Evolutionary conservation across 2,329 filamentous ascomycete species (phyloP).

Genomic region (Ceratocystis colombiana): DNA sequence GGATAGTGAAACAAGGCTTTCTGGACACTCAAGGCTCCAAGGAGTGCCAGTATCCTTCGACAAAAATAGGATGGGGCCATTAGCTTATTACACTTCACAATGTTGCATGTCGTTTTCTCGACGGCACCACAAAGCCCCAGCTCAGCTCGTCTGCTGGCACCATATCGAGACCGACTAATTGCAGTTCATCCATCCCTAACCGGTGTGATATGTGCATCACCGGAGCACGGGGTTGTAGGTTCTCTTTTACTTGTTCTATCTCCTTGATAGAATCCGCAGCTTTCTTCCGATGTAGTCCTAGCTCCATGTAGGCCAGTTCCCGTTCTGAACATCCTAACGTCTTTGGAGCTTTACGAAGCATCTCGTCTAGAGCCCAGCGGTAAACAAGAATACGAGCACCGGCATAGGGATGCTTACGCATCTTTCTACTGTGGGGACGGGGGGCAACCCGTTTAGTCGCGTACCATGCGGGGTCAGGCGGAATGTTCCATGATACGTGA

Average conservation of each 20-base stretch:
- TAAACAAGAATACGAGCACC: slow-evolving; percentile 14
- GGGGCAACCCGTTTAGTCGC: neutral
- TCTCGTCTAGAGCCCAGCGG: slow-evolving; percentile 14
- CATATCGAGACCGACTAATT: neutral
- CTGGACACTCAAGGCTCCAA: neutral
- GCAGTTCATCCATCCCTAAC: neutral
- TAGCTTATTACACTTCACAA: neutral
- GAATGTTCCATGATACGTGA: slow-evolving; percentile 14
- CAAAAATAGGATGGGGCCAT: neutral
- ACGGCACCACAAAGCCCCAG: neutral
- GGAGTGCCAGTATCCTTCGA: neutral
- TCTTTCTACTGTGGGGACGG: neutral
- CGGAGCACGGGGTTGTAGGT: neutral
- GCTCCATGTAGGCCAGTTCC: slow-evolving; percentile 12
- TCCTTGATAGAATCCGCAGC: neutral
- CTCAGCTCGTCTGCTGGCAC: neutral
- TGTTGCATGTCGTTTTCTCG: neutral
- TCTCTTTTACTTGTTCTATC: neutral
- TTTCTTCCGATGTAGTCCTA: slow-evolving; percentile 3
- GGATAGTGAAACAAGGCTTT: neutral
- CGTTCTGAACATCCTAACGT: slow-evolving; percentile 1
- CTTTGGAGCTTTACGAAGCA: neutral
- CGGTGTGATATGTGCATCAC: neutral
- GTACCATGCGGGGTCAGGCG: slow-evolving; percentile 9
- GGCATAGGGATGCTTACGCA: slow-evolving; percentile 9